Base-by-base conservation (phyloP, 2,329 filamentous ascomycete species). In the Penicillium concentricum region DNA sequence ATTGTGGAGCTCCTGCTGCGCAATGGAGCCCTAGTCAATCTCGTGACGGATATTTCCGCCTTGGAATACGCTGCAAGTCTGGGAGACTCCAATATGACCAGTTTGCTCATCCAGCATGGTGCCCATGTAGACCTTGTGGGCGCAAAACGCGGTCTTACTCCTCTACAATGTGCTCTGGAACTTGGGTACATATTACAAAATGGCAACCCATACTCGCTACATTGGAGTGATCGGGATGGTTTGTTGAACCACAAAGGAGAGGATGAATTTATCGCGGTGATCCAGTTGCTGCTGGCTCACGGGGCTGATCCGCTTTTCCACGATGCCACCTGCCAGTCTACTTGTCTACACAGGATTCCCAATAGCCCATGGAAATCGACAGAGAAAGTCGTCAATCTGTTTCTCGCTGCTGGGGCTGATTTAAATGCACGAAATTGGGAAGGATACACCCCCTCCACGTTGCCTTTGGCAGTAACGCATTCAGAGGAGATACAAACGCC, bases 1-100 rank as follows among this genome's bases (percentile, higher is more conserved):
- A 34, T 51, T 16, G 38, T 35, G 15, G 48, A 51, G 20, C 15
- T 44, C 6, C 20, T 51, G n/a, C 38, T 51, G 7, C 48, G 12
- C 6, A 32, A 51, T 18, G 48, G 48, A 30, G 38, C 48, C 2
- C 26, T 24, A 5, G 37, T 26, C 9, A 51, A 51, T 18, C 5
- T 43, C 7, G 38, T 9, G 24, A 51, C 26, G 8, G 6, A 32
- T 15, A 24, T 43, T 1, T 13, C 48, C 5, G 15, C 48, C 18
- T 20, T 51, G 28, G 28, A 2, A 15, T 22, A 10, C 5, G 38
- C 38, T 20, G 38, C 28, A 6, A 26, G 6, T 15, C 15, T 22
- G 7, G 48, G 37, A 10, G 20, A 43, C 20, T 42, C 34, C 20
- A 15, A 51, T 8, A 24, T 32, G 3, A 34, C 38, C 4, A 18